A percentile compares a stretch with the other conserved stretches of the same genome.
Conservation (phyloP, 2,329 filamentous ascomycete species). For the Nemania sp. region DNA sequence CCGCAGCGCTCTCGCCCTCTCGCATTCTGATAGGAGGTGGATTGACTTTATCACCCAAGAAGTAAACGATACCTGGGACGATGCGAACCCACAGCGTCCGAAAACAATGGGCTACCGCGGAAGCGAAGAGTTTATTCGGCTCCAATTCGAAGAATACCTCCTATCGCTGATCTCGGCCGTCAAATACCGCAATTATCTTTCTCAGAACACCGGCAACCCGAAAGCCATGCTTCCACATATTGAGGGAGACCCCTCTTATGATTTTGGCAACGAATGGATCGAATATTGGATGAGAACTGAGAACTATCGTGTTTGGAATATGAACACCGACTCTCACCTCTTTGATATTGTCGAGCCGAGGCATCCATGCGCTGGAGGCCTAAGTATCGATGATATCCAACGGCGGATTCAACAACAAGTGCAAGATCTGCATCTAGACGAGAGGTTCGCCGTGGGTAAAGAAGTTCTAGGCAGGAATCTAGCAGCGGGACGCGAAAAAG, state of each 20-base stretch:
- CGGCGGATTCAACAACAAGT: slow-evolving; percentile 88
- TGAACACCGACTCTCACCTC: slow-evolving; percentile 78
- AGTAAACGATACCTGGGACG: slow-evolving; percentile 96
- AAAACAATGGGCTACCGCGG: slow-evolving; percentile 94
- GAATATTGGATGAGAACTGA: slow-evolving; percentile 86
- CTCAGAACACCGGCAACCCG: slow-evolving; percentile 57
- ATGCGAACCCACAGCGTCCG: slow-evolving; percentile 83
- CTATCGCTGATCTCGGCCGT: slow-evolving; percentile 84
- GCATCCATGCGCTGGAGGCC: slow-evolving; percentile 89
- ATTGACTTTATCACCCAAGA: slow-evolving; percentile 94
- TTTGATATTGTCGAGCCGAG: slow-evolving; percentile 94
- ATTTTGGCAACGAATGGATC: slow-evolving; percentile 85
- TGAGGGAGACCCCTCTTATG: slow-evolving; percentile 80
- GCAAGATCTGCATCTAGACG: slow-evolving; percentile 90
- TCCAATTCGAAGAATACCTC: slow-evolving; percentile 97
- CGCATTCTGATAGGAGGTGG: slow-evolving; percentile 88
- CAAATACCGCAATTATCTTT: slow-evolving; percentile 80
- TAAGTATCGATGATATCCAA: slow-evolving; percentile 94
- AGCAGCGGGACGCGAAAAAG: slow-evolving; percentile 85
- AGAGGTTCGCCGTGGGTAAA: slow-evolving; percentile 78
- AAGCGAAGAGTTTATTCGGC: slow-evolving; percentile 94
- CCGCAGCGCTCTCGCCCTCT: slow-evolving; percentile 73
- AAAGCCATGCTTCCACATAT: slow-evolving; percentile 65
- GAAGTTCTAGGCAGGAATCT: slow-evolving; percentile 88
- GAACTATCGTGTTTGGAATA: slow-evolving; percentile 88